phyloP scores from a whole-genome alignment of 1,284 basidiomycete genomes.

The Puccinia coronata region DNA sequence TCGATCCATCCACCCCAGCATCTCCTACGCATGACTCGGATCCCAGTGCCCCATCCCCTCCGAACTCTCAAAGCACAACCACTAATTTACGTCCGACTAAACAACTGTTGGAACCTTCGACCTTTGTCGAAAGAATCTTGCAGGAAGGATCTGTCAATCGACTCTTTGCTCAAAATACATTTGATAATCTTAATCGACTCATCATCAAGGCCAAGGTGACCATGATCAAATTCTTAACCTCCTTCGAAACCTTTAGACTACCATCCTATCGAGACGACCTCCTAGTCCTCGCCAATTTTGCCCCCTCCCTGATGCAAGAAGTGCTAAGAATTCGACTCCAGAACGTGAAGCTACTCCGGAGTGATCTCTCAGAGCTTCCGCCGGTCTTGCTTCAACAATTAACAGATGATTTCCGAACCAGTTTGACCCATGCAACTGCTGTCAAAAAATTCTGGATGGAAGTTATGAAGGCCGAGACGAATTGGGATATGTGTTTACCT shows the following conservation, averaged over 20 bases:
- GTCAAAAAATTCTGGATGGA: constrained; percentile 92
- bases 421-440: constrained; percentile 87
- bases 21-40: constrained; percentile 52
- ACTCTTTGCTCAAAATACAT: constrained; percentile 89
- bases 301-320: constrained; percentile 89
- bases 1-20: constrained; percentile 52
- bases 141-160: constrained; percentile 94
- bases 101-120: constrained; percentile 63
- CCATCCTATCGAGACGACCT: constrained; percentile 91
- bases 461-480: constrained; percentile 78
- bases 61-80: constrained; percentile 55
- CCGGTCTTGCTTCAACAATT: constrained; percentile 88
- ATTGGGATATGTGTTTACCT: constrained; percentile 74
- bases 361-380: constrained; percentile 73
- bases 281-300: constrained; percentile 90
- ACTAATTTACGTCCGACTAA: constrained; percentile 27
- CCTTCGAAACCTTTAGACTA: constrained; percentile 80
- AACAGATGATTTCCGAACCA: constrained; percentile 87
- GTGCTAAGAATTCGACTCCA: constrained; percentile 84
- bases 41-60: background rate
- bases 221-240: constrained; percentile 74
- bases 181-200: constrained; percentile 81
- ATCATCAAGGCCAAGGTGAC: constrained; percentile 83
- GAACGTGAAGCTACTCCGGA: constrained; percentile 78
- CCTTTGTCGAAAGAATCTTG: constrained; percentile 86